These are phyloP conservation scores for Climacium dendroides DNA, from an alignment of 225 moss, liverwort and hornwort species.

Conservation along the genomic window DNA sequence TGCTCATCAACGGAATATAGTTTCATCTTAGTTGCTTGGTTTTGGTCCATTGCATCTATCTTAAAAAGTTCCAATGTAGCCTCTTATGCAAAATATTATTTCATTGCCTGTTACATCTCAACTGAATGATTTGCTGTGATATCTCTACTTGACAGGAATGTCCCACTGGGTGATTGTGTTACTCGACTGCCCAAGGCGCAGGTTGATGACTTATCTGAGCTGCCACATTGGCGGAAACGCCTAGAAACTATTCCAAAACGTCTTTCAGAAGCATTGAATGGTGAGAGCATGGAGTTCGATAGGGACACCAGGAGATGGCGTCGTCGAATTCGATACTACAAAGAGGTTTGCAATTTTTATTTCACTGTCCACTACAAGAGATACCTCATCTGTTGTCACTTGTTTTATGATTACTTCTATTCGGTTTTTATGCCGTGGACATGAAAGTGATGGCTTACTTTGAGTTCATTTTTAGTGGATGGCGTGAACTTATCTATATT, in stretches of 20 bases:
- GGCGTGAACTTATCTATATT: neutral
- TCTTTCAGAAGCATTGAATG: conserved; percentile 4
- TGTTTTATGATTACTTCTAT: neutral
- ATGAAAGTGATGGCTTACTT: neutral
- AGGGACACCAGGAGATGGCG: conserved; percentile 45
- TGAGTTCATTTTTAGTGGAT: neutral
- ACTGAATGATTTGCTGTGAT: neutral
- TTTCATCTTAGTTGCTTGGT: neutral
- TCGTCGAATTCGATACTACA: conserved; percentile 35
- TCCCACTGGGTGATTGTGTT: conserved; percentile 19
- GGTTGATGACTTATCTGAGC: neutral
- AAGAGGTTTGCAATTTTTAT: conserved; percentile 7
- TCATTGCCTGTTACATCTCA: neutral
- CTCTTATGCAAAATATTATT: neutral
- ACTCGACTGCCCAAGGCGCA: neutral
- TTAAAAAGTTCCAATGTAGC: neutral
- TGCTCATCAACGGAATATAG: neutral
- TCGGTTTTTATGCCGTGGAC: neutral
- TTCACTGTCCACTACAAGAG: neutral
- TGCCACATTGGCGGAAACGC: conserved; percentile 31
- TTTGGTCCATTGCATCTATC: neutral
- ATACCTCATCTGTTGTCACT: neutral
- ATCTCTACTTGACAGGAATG: conserved; percentile 18
- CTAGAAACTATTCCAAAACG: conserved; percentile 31
- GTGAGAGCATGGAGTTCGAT: conserved; percentile 19